phyloP scores from a whole-genome alignment of 2,329 filamentous ascomycete genomes.

The Sporothrix schenckii region DNA sequence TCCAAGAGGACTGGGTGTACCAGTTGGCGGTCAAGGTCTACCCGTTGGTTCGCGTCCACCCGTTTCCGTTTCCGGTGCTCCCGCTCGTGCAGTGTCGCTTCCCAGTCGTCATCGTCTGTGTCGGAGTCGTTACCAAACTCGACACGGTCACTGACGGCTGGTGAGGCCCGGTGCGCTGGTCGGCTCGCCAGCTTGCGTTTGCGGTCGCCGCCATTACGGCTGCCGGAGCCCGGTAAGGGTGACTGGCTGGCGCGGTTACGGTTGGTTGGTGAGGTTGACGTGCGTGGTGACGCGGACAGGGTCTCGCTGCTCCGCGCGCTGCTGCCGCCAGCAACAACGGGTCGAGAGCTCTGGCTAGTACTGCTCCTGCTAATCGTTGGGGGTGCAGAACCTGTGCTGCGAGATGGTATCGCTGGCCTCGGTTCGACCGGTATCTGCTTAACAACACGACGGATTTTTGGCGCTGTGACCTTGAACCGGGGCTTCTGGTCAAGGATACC shows the following conservation, averaged over 20 bases:
- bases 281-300: conserved; percentile 35
- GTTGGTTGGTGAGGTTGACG: conserved; percentile 32
- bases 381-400: conserved; percentile 15
- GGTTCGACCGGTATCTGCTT: conserved; percentile 49
- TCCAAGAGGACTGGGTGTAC: conserved; percentile 51
- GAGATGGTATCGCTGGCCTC: conserved; percentile 44
- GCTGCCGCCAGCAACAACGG: conserved; percentile 40
- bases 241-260: conserved; percentile 40
- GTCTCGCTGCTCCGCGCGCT: conserved; percentile 45
- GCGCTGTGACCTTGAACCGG: conserved; percentile 57
- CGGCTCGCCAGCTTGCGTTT: conserved; percentile 53
- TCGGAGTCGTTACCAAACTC: conserved; percentile 55
- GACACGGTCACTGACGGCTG: conserved; percentile 52
- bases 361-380: conserved; percentile 38
- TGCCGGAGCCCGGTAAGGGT: conserved; percentile 44
- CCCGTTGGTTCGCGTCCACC: conserved; percentile 21
- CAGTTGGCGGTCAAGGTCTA: conserved; percentile 46
- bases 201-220: conserved; percentile 40
- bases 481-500: conserved; percentile 49
- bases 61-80: conserved; percentile 52
- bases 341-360: conserved; percentile 28
- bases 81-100: conserved; percentile 49
- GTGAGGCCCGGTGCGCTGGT: conserved; percentile 46
- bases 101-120: conserved; percentile 57
- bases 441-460: conserved; percentile 57